Conservation (phyloP, 2,329 filamentous ascomycete genomes). For the Trichoderma koningii region DNA sequence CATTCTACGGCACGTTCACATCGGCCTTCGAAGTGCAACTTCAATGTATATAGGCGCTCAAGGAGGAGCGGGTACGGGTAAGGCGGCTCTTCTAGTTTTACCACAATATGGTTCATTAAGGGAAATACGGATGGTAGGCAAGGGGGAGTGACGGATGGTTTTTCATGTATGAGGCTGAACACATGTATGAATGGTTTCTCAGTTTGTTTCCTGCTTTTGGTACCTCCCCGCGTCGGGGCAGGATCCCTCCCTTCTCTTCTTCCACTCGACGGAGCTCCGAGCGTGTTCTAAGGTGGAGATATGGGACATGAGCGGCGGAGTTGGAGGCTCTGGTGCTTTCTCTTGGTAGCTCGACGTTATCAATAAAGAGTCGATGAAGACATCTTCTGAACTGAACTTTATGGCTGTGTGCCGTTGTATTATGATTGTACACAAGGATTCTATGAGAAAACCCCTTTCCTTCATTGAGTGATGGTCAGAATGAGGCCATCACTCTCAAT, state of each 20-base stretch:
- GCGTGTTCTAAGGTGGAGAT: slow-evolving; percentile 29
- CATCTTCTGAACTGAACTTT: background rate
- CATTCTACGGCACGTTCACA: slow-evolving; percentile 2
- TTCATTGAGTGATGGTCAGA: too few relatives aligned
- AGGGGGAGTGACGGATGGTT: slow-evolving; percentile 1
- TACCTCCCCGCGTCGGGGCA: slow-evolving; percentile 3
- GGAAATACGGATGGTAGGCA: slow-evolving; percentile 16
- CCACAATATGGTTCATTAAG: slow-evolving; percentile 2
- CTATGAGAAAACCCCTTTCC: too few relatives aligned
- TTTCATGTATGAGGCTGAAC: slow-evolving; percentile 22
- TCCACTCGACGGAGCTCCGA: slow-evolving; percentile 7
- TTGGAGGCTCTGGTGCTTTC: slow-evolving; percentile 36
- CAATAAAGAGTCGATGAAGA: slow-evolving; percentile 27
- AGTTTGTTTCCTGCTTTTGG: slow-evolving; percentile 27
- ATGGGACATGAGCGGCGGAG: slow-evolving; percentile 40
- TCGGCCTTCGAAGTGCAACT: background rate
- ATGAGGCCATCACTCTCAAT: too few relatives aligned
- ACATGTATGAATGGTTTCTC: slow-evolving; percentile 29
- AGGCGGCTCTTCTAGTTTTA: slow-evolving; percentile 4
- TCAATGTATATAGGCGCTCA: slow-evolving; percentile 7
- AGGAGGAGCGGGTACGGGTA: slow-evolving; percentile 8
- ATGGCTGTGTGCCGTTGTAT: background rate
- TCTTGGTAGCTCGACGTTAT: slow-evolving; percentile 31
- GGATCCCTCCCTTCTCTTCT: slow-evolving; percentile 4
- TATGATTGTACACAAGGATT: background rate